Base-by-base conservation (phyloP, 306 rosid species). In the Pterocarpus macrocarpus region DNA sequence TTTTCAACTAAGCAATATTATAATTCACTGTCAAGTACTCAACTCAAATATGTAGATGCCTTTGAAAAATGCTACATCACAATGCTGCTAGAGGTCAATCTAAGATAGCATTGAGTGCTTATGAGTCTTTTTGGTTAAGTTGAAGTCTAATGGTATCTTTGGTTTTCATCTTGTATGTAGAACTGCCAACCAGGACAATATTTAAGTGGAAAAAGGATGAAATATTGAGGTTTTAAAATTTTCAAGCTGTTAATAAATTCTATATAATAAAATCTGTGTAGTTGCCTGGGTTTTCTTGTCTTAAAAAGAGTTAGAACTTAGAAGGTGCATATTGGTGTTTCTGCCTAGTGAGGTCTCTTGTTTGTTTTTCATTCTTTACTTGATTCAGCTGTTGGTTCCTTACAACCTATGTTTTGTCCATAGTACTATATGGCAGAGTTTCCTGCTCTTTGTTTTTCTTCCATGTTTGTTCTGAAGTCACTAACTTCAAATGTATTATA, bases 231-330 rank as follows among this genome's bases (percentile, higher is more conserved):
- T 62, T 64, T 50, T 64, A 49, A 17, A 77, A 17, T 17, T 65
- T 50, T 14, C 44, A 9, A 2, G 15, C 15, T 39, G 17, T 55
- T 47, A 38, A 66, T 39, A 52, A 66, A 50, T 39, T 41, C 68
- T 55, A 66, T 8, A 55, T 3, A 65, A 50, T 77, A 7, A 38
- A 66, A 38, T 44, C 16, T 66, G 59, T 41, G 57, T 17, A 45
- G 52, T 35, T 47, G 55, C 65, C 17, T 77, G 64, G 64, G 45
- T 49, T 75, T 75, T 58, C 45, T n/a, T 73, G 56, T 15, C 69
- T 38, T 30, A 9, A 15, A 15, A 22, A 22, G 43, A 13, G 44
- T 64, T 64, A 22, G 61, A 61, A 43, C 41, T 50, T 64, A 22
- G 45, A 59, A 59, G 64, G 28, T 35, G 74, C 65, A 76, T n/a